Percentiles rank a stretch among this genome's conserved stretches.
These are phyloP conservation scores for Cokeromyces recurvatus DNA, from an alignment of 371 early-diverging fungal species.

Conservation along the genomic window DNA sequence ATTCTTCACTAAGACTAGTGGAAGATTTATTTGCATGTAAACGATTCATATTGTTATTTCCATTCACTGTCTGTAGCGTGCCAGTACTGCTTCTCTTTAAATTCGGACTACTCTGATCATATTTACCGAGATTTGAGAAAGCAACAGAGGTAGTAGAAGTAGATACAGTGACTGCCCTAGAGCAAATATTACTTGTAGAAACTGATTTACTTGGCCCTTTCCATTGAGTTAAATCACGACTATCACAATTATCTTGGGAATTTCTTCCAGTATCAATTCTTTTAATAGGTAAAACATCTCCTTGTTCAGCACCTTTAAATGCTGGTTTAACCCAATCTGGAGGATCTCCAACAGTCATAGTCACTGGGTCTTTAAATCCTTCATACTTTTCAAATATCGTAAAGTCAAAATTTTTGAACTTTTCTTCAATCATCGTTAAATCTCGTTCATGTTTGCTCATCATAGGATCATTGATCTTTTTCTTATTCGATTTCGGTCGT, in stretches of 20 bases:
- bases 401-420: constrained; percentile 61
- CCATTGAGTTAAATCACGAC: constrained; percentile 5
- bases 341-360: constrained; percentile 65
- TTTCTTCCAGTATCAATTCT: constrained; percentile 24
- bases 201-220: constrained; percentile 30
- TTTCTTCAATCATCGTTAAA: constrained; percentile 49
- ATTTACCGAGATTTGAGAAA: constrained; percentile 1
- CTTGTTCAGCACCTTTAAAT: constrained; percentile 49
- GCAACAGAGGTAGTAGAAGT: neutral
- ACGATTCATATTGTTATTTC: neutral
- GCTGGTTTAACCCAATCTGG: constrained; percentile 70
- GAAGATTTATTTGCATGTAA: constrained; percentile 7
- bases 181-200: constrained; percentile 27
- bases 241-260: constrained; percentile 4
- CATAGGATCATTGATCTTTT: neutral
- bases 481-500: constrained; percentile 8
- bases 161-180: neutral
- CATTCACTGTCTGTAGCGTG: constrained; percentile 6
- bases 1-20: constrained; percentile 39
- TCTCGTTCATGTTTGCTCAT: constrained; percentile 35
- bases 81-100: constrained; percentile 23
- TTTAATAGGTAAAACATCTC: constrained; percentile 42
- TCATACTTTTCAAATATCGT: constrained; percentile 63
- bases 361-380: constrained; percentile 58
- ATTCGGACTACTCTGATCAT: constrained; percentile 9